phyloP scores from a whole-genome alignment of 805 yeast genomes.

The Candida awuae region DNA sequence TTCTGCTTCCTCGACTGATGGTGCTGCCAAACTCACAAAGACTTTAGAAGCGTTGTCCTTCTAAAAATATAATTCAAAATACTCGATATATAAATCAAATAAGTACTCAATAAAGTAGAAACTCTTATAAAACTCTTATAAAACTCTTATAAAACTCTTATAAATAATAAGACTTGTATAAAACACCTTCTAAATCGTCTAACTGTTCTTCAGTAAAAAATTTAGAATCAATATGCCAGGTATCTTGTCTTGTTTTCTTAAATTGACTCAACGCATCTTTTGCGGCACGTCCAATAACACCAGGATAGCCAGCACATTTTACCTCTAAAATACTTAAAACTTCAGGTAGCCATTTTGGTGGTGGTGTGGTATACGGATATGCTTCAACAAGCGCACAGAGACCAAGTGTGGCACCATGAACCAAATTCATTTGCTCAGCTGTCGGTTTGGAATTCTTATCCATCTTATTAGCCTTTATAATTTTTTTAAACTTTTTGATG shows the following conservation, averaged over 20 bases:
- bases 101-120: not conserved
- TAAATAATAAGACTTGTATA: slow-evolving; percentile 88
- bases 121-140: not conserved
- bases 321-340: slow-evolving; percentile 62
- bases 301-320: slow-evolving; percentile 64
- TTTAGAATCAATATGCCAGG: slow-evolving; percentile 86
- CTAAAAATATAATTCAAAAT: slow-evolving; percentile 23
- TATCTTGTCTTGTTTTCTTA: slow-evolving; percentile 87
- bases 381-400: slow-evolving; percentile 84
- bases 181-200: slow-evolving; percentile 88
- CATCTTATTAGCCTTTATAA: slow-evolving; percentile 30
- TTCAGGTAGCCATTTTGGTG: slow-evolving; percentile 82
- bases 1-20: slow-evolving; percentile 35
- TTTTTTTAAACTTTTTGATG: slow-evolving; percentile 37
- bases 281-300: slow-evolving; percentile 75
- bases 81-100: too few relatives aligned
- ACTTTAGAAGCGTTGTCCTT: slow-evolving; percentile 59
- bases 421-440: slow-evolving; percentile 34
- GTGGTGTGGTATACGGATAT: slow-evolving; percentile 84
- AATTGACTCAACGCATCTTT: slow-evolving; percentile 74
- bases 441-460: slow-evolving; percentile 29
- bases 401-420: slow-evolving; percentile 86
- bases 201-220: slow-evolving; percentile 71
- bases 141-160: too few relatives aligned
- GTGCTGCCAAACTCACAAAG: slow-evolving; percentile 56